phyloP scores from a whole-genome alignment of 2,329 filamentous ascomycete genomes.

The Penicillium concentricum region DNA sequence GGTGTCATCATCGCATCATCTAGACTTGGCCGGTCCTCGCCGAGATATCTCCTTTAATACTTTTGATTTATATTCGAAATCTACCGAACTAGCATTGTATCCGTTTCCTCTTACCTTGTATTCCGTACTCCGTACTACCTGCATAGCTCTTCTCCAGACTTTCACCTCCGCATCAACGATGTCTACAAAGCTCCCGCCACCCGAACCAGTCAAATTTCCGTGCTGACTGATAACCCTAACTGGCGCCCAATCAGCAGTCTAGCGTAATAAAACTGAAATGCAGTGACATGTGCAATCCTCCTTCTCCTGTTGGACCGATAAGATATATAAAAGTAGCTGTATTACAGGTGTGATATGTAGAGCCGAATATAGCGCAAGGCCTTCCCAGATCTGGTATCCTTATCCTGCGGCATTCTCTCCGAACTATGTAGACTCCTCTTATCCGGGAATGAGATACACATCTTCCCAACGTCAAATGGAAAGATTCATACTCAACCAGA shows the following conservation, averaged over 20 bases:
- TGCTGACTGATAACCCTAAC: background rate
- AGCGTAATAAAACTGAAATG: constrained; percentile 4
- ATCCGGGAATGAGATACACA: background rate
- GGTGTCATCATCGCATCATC: constrained; percentile 30
- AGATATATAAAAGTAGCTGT: background rate
- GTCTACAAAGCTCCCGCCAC: background rate
- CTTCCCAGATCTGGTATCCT: constrained; percentile 9
- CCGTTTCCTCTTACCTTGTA: too few species aligned
- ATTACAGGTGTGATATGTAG: background rate
- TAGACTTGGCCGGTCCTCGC: constrained; percentile 18
- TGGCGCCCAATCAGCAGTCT: constrained; percentile 6
- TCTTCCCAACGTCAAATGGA: background rate
- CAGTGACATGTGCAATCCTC: constrained; percentile 15
- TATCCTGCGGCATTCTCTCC: constrained; percentile 6
- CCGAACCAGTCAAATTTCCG: background rate
- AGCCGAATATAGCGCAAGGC: constrained; percentile 2
- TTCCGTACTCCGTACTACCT: background rate
- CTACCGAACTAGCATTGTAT: background rate
- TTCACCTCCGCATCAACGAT: constrained; percentile 2
- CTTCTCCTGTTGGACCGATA: constrained; percentile 28
- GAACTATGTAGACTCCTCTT: constrained; percentile 1
- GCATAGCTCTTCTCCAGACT: constrained; percentile 5
- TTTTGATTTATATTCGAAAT: background rate
- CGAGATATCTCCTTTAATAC: constrained; percentile 8
- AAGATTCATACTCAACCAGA: constrained; percentile 10